Evolutionary conservation across 768 basidiomycete species (phyloP).

Genomic region (Postia placenta): DNA sequence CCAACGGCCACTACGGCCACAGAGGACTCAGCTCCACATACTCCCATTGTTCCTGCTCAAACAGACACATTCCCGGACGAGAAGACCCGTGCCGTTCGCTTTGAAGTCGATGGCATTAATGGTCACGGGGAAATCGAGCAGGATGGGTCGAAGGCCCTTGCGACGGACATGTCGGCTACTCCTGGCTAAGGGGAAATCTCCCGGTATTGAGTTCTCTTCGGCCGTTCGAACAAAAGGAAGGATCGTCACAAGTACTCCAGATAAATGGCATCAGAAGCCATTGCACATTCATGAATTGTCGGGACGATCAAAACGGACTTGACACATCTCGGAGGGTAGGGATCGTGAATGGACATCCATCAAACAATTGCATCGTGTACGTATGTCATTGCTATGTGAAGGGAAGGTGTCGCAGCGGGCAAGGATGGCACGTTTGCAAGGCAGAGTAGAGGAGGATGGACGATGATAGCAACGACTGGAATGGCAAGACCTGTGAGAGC

Average conservation of each 20-base stretch:
- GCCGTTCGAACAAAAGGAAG: no score
- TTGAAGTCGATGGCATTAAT: background rate
- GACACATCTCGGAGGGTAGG: no score
- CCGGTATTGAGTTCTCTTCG: no score
- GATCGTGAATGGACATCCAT: background rate
- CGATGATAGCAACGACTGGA: background rate
- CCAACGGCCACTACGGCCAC: background rate
- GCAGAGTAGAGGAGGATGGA: background rate
- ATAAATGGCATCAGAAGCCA: no score
- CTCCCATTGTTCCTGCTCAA: background rate
- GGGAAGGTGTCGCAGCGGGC: background rate
- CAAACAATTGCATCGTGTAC: background rate
- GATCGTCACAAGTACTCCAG: no score
- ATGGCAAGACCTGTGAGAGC: conserved; percentile 5
- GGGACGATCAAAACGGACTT: no score
- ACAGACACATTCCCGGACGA: background rate
- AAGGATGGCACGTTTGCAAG: no score
- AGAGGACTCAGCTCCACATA: background rate
- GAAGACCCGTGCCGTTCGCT: background rate
- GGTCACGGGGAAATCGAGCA: no score
- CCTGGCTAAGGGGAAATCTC: no score
- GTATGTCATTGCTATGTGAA: conserved; percentile 5
- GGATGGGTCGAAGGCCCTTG: no score
- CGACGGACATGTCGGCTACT: no score
- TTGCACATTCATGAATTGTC: no score